Conservation (phyloP, 345 rosid species). For the Draba incana region DNA sequence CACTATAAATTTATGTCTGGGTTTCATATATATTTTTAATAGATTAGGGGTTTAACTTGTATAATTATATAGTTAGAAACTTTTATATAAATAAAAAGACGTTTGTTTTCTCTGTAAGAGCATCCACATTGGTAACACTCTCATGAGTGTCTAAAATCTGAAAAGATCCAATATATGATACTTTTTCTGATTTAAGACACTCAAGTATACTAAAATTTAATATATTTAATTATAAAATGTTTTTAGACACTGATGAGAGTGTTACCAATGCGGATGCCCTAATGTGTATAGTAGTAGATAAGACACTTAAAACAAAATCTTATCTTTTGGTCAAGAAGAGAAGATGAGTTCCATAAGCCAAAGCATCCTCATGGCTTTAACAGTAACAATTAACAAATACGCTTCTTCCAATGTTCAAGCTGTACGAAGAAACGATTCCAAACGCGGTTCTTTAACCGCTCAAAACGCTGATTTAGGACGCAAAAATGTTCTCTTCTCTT, state of each 20-base stretch:
- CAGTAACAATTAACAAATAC: slow-evolving; percentile 86
- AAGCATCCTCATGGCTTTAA: slow-evolving; percentile 85
- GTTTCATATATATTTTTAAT: not conserved
- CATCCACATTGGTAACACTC: too few species aligned
- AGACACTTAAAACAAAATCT: slow-evolving; percentile 18
- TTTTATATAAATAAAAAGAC: not conserved
- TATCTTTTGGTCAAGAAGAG: slow-evolving; percentile 36
- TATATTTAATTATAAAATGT: too few species aligned
- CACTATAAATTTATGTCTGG: not conserved
- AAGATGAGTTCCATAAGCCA: slow-evolving; percentile 57
- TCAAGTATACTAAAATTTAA: too few species aligned
- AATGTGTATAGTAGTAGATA: slow-evolving; percentile 18
- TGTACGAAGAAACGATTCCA: slow-evolving; percentile 56
- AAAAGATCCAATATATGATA: too few species aligned
- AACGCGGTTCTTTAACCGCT: slow-evolving; percentile 31
- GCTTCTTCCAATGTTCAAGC: slow-evolving; percentile 80
- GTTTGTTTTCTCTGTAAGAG: slow-evolving; percentile 21
- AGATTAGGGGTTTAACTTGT: not conserved
- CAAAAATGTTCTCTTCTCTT: slow-evolving; percentile 61
- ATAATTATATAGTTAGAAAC: not conserved
- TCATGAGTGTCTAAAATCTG: too few species aligned
- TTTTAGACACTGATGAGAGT: too few species aligned
- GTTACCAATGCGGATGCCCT: too few species aligned
- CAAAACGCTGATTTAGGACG: slow-evolving; percentile 46
- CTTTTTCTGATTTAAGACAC: too few species aligned